These are phyloP conservation scores for Rhododendron mucronatum DNA, from an alignment of 148 eudicot genomes.

Conservation along the genomic window DNA sequence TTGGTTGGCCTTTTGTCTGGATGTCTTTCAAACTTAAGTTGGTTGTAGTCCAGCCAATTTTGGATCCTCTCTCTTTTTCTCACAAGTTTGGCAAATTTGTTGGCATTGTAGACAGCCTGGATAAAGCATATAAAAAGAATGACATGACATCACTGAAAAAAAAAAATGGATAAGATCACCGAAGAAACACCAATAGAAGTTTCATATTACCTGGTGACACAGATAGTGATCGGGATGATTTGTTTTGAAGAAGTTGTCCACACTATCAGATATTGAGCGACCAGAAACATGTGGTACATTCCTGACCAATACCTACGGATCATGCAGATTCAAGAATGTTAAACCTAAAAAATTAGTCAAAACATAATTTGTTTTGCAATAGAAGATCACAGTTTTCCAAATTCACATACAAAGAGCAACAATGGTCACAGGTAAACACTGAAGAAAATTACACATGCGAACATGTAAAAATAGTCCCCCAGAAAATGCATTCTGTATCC, in stretches of 20 bases:
- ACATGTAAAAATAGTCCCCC: background rate
- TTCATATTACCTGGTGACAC: conserved; percentile 67
- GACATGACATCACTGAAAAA: background rate
- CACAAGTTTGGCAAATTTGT: conserved; percentile 80
- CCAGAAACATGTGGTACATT: conserved; percentile 74
- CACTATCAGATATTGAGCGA: conserved; percentile 70
- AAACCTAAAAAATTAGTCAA: background rate
- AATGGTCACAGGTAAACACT: background rate
- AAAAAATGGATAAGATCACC: background rate
- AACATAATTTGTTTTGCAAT: background rate
- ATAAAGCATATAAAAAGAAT: background rate
- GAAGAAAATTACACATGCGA: background rate
- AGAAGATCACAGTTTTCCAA: background rate
- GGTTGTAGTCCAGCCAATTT: conserved; percentile 90
- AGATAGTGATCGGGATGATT: conserved; percentile 81
- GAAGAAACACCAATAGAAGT: background rate
- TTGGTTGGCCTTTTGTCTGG: conserved; percentile 74
- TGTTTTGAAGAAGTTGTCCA: conserved; percentile 71
- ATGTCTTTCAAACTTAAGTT: conserved; percentile 73
- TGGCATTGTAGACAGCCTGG: conserved; percentile 89
- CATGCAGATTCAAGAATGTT: conserved; percentile 1
- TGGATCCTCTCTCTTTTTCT: conserved; percentile 59
- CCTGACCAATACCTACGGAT: conserved; percentile 75
- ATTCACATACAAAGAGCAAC: background rate
- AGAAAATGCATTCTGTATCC: background rate